phyloP scores from a whole-genome alignment of 148 eudicot species.

The Polygonum aviculare region DNA sequence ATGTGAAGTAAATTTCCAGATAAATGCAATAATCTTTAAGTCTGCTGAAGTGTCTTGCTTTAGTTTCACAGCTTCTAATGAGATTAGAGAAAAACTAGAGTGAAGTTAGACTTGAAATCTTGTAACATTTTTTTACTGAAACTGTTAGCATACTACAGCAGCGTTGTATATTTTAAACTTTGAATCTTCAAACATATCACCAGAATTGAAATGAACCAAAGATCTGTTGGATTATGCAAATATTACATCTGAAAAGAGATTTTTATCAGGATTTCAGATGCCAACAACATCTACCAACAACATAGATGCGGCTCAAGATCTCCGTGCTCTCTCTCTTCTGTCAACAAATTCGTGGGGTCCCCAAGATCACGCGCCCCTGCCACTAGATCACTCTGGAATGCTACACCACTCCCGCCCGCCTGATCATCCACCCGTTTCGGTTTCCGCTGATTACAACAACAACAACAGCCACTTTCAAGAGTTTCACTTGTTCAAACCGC shows the following conservation, averaged over 20 bases:
- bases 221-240: no score
- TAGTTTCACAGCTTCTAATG: not conserved
- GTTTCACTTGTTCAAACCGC: constrained; percentile 46
- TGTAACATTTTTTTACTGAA: no score
- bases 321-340: constrained; percentile 99
- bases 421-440: constrained; percentile 26
- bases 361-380: constrained; percentile 20
- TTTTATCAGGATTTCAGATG: constrained; percentile 32
- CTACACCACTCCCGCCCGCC: constrained; percentile 11
- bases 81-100: not conserved
- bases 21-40: not conserved
- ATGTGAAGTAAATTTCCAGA: not conserved
- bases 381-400: constrained; percentile 25
- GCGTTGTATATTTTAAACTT: no score
- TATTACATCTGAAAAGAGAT: no score
- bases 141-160: no score
- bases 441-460: constrained; percentile 35
- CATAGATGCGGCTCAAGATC: constrained; percentile 45
- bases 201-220: no score
- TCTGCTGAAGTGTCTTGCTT: not conserved
- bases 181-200: no score
- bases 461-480: constrained; percentile 24
- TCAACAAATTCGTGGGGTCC: constrained; percentile 64
- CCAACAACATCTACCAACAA: constrained; percentile 23
- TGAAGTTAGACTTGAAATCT: not conserved